Conservation (phyloP, 176 grass and related monocot species). For the Echinochloa phyllopogon region DNA sequence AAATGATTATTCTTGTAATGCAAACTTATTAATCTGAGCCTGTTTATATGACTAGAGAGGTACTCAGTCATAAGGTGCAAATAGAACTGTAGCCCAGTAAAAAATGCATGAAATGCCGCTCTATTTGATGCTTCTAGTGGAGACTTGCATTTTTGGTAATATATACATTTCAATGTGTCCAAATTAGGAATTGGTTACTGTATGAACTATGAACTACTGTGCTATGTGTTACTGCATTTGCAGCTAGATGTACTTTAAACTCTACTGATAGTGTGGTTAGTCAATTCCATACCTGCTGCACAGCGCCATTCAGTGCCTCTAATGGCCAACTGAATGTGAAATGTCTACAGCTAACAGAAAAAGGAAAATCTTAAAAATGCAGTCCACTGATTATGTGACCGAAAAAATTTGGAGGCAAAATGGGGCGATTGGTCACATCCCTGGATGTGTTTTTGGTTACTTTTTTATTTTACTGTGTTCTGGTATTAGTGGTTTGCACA, state of each 20-base stretch:
- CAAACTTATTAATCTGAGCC: neutral
- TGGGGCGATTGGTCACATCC: neutral
- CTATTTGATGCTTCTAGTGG: constrained; percentile 1
- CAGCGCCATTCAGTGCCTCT: neutral
- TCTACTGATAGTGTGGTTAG: constrained; percentile 5
- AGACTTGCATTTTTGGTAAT: constrained; percentile 21
- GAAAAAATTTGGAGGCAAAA: neutral
- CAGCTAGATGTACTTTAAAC: constrained; percentile 2
- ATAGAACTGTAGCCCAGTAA: neutral
- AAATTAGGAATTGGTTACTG: constrained; percentile 20
- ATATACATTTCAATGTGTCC: constrained; percentile 11
- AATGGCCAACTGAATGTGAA: neutral
- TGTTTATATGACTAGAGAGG: constrained; percentile 16
- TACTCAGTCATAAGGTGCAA: neutral
- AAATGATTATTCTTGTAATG: constrained; percentile 1
- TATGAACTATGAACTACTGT: neutral
- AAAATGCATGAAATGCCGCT: neutral
- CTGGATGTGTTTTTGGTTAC: constrained; percentile 14
- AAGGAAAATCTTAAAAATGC: neutral
- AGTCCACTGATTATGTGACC: neutral
- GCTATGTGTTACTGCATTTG: constrained; percentile 5
- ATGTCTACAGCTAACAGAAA: neutral
- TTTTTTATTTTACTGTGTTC: neutral
- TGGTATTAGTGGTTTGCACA: neutral
- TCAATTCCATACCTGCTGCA: neutral